phyloP scores from a whole-genome alignment of 306 rosid genomes.

The Quercus engelmannii region DNA sequence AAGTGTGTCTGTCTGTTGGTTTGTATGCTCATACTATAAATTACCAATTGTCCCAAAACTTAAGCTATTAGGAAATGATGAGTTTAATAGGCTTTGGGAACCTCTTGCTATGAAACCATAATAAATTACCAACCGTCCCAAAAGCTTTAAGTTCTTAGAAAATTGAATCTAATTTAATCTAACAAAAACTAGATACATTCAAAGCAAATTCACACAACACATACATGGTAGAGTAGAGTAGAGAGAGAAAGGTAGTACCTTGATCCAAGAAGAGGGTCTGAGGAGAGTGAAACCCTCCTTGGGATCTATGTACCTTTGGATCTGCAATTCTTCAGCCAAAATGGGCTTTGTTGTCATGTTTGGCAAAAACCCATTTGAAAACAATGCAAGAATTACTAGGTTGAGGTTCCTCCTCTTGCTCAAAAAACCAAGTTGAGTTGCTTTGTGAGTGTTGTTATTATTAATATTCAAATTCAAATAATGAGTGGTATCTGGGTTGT shows the following conservation, averaged over 20 bases:
- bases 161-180: too few relatives aligned
- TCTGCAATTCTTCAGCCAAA: conserved; percentile 58
- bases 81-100: too few relatives aligned
- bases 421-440: neutral
- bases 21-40: neutral
- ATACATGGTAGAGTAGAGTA: neutral
- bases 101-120: too few relatives aligned
- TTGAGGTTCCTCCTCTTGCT: conserved; percentile 55
- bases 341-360: conserved; percentile 21
- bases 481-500: neutral
- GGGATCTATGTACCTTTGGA: conserved; percentile 70
- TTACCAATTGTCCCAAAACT: too few relatives aligned
- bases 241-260: conserved; percentile 34
- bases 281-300: conserved; percentile 90
- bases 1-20: neutral
- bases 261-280: conserved; percentile 76
- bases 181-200: neutral
- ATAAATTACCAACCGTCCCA: too few relatives aligned
- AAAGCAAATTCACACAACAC: neutral
- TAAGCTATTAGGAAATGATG: too few relatives aligned
- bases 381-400: conserved; percentile 33
- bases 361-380: conserved; percentile 38
- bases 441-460: conserved; percentile 6
- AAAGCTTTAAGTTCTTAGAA: too few relatives aligned
- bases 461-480: neutral